Evolutionary conservation across 345 rosid genomes (phyloP), one percentile per base, ranked within the genome.

Genomic region (Boechera stricta): DNA sequence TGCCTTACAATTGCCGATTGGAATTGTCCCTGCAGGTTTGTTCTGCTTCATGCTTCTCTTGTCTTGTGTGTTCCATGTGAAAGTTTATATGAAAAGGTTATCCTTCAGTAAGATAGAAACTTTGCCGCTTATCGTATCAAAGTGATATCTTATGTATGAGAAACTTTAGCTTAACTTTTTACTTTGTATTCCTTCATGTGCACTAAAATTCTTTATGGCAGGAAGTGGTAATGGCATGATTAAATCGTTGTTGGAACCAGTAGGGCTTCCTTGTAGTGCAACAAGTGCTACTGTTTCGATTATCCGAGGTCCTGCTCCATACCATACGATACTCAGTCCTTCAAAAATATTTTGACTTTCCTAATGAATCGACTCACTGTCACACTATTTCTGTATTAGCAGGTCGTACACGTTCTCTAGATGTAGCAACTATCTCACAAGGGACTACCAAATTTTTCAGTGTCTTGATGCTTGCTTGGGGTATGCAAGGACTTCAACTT

Each of bases 171-270:
- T 10, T 61, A 21, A 18, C 4, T 11, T 51, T 51, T 2, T 29
- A 12, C 18, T 53, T 18, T 18, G 6, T 12, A 2, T 18, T 63
- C 7, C 69, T n/a, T 64, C 39, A 28, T 72, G 7, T 80, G 33
- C 39, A 9, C n/a, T 15, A 51, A 10, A 31, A 21, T 31, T 65
- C 35, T 16, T 75, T 72, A 36, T 75, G 76, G 74, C 83, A 95
- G 98, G 99, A 73, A 95, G 97, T 15, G 90, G 90, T 67, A 95
- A 95, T 80, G 99, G 99, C 72, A 91, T 95, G 99, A 90, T 69
- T 42, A 95, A 92, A 71, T 95, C 99, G 39, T 73, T 89, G 78
- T 78, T 95, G 75, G 90, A 89, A 76, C 81, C 89, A 0, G 98
- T 82, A 47, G 96, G 98, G 53, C 84, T 85, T 78, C 89, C 89